Conservation (phyloP, 495 filamentous ascomycete species). For the Elasticomyces elasticus region DNA sequence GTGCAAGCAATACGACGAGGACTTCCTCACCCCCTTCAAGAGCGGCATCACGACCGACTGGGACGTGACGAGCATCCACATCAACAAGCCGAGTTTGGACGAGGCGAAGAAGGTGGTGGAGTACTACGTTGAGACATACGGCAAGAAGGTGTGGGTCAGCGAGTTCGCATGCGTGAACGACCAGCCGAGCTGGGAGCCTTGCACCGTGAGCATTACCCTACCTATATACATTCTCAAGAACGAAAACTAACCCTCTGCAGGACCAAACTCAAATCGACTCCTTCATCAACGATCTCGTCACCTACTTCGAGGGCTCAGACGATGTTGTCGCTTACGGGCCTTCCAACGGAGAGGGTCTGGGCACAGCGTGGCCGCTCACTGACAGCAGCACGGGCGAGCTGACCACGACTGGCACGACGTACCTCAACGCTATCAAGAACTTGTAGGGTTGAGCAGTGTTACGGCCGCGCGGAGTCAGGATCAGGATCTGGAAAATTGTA, state of each 20-base stretch:
- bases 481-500: no score
- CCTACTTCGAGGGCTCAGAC: conserved; percentile 19
- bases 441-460: conserved; percentile 23
- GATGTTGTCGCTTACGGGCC: conserved; percentile 25
- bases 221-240: background rate
- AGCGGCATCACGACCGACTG: conserved; percentile 9
- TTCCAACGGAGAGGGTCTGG: conserved; percentile 22
- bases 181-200: conserved; percentile 9
- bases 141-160: conserved; percentile 25
- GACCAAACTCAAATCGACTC: conserved; percentile 17
- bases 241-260: background rate
- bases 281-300: conserved; percentile 23
- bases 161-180: conserved; percentile 28
- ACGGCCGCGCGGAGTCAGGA: background rate
- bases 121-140: conserved; percentile 25
- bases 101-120: conserved; percentile 23
- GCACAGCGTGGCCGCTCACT: conserved; percentile 22
- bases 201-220: conserved; percentile 4
- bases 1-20: conserved; percentile 25
- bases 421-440: conserved; percentile 22
- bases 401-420: conserved; percentile 22
- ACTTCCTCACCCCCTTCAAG: conserved; percentile 24
- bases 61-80: conserved; percentile 26
- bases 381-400: conserved; percentile 16
- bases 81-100: conserved; percentile 22